Base-by-base conservation (phyloP, 1,284 basidiomycete species). In the Somion occarium region DNA sequence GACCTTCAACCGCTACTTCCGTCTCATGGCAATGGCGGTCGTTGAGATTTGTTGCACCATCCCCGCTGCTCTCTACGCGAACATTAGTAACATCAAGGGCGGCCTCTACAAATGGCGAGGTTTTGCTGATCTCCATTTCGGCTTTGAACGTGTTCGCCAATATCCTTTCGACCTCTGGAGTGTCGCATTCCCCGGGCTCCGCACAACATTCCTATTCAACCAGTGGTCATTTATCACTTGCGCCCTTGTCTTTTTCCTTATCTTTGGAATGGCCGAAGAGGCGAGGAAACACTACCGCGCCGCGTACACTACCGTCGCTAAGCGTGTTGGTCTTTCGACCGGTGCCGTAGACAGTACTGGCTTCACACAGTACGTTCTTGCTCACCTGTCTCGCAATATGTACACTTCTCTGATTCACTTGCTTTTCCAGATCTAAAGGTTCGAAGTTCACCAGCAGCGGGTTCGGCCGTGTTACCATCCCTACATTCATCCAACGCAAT, bases 241-340 rank as follows among this genome's bases (percentile, higher is more conserved):
- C 51, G 63, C 61, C 18, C 41, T 66, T 45, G 22, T 83, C 38
- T 87, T 87, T 71, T 85, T 87, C 62, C 68, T 59, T 1, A 82
- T 84, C 68, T 85, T 88, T 59, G 84, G 85, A 0, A 78, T 86
- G 42, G 82, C 82, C 0, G 78, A 80, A 49, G 85, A 88, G 69
- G 82, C 83, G 34, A 70, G 69, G 55, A 79, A 34, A 24, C 74
- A 81, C 55, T 88, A 86, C 63, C 68, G 72, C 25, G 64, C 67
- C 18, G 74, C 72, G 5, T 70, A 56, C 51, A 52, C 52, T 13
- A 71, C 73, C 11, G 68, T 82, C 46, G 68, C 75, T 55, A 76
- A 77, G 64, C 51, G 49, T 30, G 45, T 56, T 25, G 55, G 57
- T 20, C 41, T 54, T 72, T 71, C 43, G 65, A 51, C 57, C 38